Evolutionary conservation across 2,329 filamentous ascomycete genomes (phyloP), one percentile per base, ranked within the genome.

Genomic region (Aspergillus texensis): DNA sequence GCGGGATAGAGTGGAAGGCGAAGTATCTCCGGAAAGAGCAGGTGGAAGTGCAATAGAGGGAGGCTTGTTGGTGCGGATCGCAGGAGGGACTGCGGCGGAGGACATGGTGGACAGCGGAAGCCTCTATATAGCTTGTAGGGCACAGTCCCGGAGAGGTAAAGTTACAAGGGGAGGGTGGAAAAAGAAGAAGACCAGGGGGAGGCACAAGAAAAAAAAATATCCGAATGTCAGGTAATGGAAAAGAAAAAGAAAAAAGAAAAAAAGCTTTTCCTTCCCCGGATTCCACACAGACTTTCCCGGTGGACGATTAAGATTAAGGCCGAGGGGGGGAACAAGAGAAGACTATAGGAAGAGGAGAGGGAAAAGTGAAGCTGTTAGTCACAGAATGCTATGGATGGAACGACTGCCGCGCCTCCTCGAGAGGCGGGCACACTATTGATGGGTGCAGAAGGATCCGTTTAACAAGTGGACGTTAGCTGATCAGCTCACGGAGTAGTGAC

Each of bases 281-380:
- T 75, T 75, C 60, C 67, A 67, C 59, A 67, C 65, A 64, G 60
- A 53, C 62, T 64, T 66, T 62, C 66, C 65, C 63, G 36, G 65
- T 71, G 61, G 55, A 66, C 24, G 57, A 45, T 62, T 57, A 41
- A 62, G 73, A 68, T 55, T 55, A 55, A 55, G n/a, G 32, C 32
- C n/a, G 30, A 30, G 11, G 14, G 32, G 70, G 68, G 70, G 70
- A 68, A 41, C 36, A 41, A 41, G 16, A 41, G 16, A 19, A 39
- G 16, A 41, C 63, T 69, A 67, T 65, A 63, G 67, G 65, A 63
- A 63, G 53, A 45, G 61, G 57, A 60, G 61, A 57, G 60, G 65
- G 65, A 67, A 66, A 66, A 61, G 62, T 58, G 60, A 74, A 73
- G 70, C 73, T 75, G 73, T 77, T 76, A 77, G 75, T 76, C 74